Base-by-base conservation (phyloP, 352 stramenopile species). In the Phytopythium oedochilum region DNA sequence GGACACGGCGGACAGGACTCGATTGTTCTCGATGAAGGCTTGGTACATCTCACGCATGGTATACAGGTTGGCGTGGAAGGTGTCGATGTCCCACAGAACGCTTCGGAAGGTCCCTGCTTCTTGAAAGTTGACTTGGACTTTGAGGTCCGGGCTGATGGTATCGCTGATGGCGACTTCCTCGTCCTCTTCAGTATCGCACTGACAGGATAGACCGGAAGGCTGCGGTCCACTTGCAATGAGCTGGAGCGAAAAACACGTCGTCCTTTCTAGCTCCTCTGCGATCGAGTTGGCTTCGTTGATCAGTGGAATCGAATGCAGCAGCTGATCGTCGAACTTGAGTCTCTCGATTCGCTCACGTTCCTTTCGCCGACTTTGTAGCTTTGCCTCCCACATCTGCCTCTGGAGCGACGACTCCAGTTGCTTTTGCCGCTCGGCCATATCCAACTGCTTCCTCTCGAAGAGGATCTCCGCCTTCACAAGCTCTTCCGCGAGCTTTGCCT, bases 11-110 rank as follows among this genome's bases (percentile, higher is more conserved):
- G 57, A 26, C 20, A 83, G 26, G 8, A 73, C 59, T 9, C 86
- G 78, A 22, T 76, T 89, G 51, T 83, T 77, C 49, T 87, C 74
- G 42, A 94, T 88, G 40, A 92, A 93, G 9, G 83, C 72, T 53
- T 94, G 83, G 50, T 96, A 96, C 68, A 96, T 89, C 56, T 95
- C 85, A 14, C 86, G 76, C 87, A 96, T 96, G 14, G 74, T 58
- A 51, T 90, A 95, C 18, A 96, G 57, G 20, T 75, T 86, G 32
- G 78, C 59, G 25, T 92, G 69, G 52, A 96, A 96, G 53, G 83
- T 75, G 0, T 96, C 84, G 9, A 91, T 69, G 42, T 86, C 66
- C 84, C 86, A 94, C 57, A 92, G 68, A 14, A 86, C 81, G 20
- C 71, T 86, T 12, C 83, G 76, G 59, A 85, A 89, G 9, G 78